Evolutionary conservation across 805 yeast genomes (phyloP).

Genomic region (Suhomyces kilbournensis): DNA sequence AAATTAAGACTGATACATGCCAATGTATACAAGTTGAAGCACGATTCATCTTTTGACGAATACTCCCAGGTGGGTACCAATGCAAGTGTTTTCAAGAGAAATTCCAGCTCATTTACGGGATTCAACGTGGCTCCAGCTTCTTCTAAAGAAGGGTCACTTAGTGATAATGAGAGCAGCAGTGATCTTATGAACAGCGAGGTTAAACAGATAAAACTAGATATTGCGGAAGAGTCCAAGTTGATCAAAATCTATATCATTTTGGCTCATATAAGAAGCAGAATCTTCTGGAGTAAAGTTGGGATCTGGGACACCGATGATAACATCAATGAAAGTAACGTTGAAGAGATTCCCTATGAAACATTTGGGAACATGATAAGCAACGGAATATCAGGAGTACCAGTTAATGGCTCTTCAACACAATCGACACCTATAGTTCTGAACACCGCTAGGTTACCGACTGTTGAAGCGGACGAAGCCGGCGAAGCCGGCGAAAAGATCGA

Average conservation of each 20-base stretch:
- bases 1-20: conserved; percentile 61
- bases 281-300: conserved; percentile 84
- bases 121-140: neutral
- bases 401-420: neutral
- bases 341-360: conserved; percentile 11
- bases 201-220: conserved; percentile 9
- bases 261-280: conserved; percentile 58
- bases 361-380: conserved; percentile 7
- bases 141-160: neutral
- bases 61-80: conserved; percentile 14
- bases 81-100: conserved; percentile 25
- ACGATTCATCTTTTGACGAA: conserved; percentile 25
- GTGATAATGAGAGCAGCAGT: conserved; percentile 8
- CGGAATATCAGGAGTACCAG: neutral
- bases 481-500: neutral
- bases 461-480: neutral
- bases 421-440: conserved; percentile 1
- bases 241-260: conserved; percentile 52
- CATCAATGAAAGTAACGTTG: conserved; percentile 19
- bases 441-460: neutral
- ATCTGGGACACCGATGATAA: conserved; percentile 59
- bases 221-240: conserved; percentile 31
- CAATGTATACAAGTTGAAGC: conserved; percentile 56
- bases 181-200: conserved; percentile 8
- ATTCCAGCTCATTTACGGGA: conserved; percentile 7